A percentile compares a stretch with the other conserved stretches of the same genome.
Evolutionary conservation across 192 early-diverging fungal genomes (phyloP).

Genomic region (Linnemannia hyalina): DNA sequence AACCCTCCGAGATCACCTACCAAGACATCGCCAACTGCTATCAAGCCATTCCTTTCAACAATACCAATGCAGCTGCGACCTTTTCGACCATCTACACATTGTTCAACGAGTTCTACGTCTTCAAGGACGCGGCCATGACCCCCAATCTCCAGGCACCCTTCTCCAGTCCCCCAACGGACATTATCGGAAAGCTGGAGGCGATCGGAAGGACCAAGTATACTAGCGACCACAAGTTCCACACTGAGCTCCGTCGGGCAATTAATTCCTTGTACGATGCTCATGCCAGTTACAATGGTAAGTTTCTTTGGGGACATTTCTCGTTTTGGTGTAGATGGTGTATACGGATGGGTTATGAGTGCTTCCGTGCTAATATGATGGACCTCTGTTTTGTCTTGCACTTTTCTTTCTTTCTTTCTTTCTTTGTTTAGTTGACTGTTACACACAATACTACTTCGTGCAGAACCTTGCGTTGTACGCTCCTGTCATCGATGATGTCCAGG

Average conservation of each 20-base stretch:
- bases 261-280: conserved; percentile 26
- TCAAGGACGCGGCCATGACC: conserved; percentile 21
- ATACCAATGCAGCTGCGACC: background rate
- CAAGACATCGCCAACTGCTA: conserved; percentile 22
- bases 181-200: background rate
- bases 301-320: too few relatives aligned
- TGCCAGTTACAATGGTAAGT: conserved; percentile 19
- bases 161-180: conserved; percentile 13
- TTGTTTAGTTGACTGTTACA: conserved; percentile 29
- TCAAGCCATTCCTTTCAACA: conserved; percentile 11
- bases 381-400: background rate
- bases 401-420: conserved; percentile 11
- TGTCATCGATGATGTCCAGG: conserved; percentile 22
- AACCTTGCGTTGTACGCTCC: conserved; percentile 29
- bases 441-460: conserved; percentile 16
- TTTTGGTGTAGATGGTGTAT: too few relatives aligned
- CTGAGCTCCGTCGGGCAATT: background rate
- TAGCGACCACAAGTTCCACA: conserved; percentile 24
- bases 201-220: conserved; percentile 13
- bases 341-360: too few relatives aligned
- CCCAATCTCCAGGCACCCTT: conserved; percentile 20
- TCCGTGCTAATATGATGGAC: background rate
- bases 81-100: background rate
- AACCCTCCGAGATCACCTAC: background rate
- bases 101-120: conserved; percentile 30